These are phyloP conservation scores for Pyrenopolyporus hunteri DNA, from an alignment of 495 filamentous ascomycete genomes.

Conservation along the genomic window DNA sequence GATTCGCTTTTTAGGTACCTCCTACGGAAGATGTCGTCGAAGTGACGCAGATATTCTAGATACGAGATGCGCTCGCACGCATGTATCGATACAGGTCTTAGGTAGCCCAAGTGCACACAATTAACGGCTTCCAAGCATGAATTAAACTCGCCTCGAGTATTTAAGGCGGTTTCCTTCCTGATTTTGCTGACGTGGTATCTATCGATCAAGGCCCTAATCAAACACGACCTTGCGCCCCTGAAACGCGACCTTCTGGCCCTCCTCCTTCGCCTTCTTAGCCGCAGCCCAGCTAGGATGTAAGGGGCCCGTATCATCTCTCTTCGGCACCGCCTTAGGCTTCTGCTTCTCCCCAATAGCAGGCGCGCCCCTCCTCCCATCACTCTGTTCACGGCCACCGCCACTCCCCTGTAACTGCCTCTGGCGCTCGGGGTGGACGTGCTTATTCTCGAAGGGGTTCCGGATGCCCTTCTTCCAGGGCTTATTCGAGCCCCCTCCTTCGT, in stretches of 20 bases:
- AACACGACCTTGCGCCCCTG: conserved; percentile 91
- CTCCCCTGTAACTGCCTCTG: conserved; percentile 27
- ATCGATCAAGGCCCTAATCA: conserved; percentile 61
- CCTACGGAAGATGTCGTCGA: too few relatives aligned
- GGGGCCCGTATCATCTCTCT: conserved; percentile 65
- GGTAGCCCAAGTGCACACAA: neutral
- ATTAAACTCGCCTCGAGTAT: neutral
- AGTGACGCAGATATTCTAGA: neutral
- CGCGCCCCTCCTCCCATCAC: conserved; percentile 28
- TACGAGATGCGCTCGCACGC: neutral
- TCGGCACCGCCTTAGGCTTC: conserved; percentile 47
- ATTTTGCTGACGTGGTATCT: conserved; percentile 15
- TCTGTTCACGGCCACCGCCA: conserved; percentile 9
- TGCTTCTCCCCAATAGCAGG: conserved; percentile 24
- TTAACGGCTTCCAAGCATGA: neutral
- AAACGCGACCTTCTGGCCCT: conserved; percentile 66
- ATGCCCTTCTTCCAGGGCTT: conserved; percentile 57
- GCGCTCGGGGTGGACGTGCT: conserved; percentile 35
- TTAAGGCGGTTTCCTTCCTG: neutral
- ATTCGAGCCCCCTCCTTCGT: conserved; percentile 15
- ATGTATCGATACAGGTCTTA: too few relatives aligned
- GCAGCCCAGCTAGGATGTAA: conserved; percentile 96
- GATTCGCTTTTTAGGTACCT: too few relatives aligned
- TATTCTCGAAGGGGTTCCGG: conserved; percentile 38
- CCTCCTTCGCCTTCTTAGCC: conserved; percentile 82